Evolutionary conservation across 768 basidiomycete genomes (phyloP), one percentile per base, ranked within the genome.

Genomic region (Calocybe gangraenosa): DNA sequence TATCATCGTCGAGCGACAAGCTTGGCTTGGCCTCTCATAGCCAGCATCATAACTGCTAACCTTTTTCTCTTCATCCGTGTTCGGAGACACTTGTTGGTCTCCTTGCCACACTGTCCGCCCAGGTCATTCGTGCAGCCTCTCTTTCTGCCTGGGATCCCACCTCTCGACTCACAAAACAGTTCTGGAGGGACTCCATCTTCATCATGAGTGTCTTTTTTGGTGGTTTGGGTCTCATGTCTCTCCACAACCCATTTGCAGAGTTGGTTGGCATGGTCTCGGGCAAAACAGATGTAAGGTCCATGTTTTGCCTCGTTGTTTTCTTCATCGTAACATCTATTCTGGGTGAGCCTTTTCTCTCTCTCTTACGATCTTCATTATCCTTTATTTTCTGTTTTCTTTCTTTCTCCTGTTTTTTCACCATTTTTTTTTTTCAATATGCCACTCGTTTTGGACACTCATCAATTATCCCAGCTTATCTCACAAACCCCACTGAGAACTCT

Each of bases 401-500:
- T 17, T 11, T 18, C 20, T n/a, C 17, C 23, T 34, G 2, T 25
- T 31, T 17, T 38, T 33, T 30, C 8, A 2, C 15, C n/a, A 10
- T 38, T 17, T 19, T 31, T 40, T 45, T 35, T 30, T 39, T 36
- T 41, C 15, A 31, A 40, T 42, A 7, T 18, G 34, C 45, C 46
- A 47, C 44, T 48, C 40, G 36, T 18, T 51, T n/a, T n/a, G n/a
- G 15, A 47, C 40, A 21, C 53, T 44, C 30, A 44, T 46, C 56
- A 46, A 46, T 40, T 45, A 47, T 49, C 34, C 49, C 70, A 97
- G 95, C 94, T 38, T 92, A 92, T 71, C 79, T 94, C 61, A 91
- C 92, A 25, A 98, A 97, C 65, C 95, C 95, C 18, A 82, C 86
- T 45, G 93, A 97, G 66, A 83, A 83, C 37, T 92, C 92, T 6